A percentile compares a stretch with the other conserved stretches of the same genome.
Conservation (phyloP, 805 yeast genomes). For the Wickerhamiella galacta region DNA sequence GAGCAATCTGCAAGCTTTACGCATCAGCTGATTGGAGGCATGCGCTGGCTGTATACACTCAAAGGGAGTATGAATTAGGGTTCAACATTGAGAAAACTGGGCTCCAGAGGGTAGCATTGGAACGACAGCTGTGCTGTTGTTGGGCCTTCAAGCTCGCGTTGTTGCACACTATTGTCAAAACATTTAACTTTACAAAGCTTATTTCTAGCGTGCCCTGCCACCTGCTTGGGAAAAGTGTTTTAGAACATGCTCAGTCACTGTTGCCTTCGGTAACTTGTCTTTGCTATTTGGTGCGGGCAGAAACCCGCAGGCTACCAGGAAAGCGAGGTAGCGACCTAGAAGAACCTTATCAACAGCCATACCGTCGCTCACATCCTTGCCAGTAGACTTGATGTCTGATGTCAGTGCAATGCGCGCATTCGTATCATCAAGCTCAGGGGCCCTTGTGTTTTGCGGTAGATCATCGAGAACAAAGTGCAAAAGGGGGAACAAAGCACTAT, state of each 20-base stretch:
- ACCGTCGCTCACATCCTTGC: constrained; percentile 51
- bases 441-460: constrained; percentile 77
- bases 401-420: constrained; percentile 61
- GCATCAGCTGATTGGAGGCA: no score
- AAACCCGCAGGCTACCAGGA: constrained; percentile 66
- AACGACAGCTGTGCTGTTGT: no score
- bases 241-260: constrained; percentile 28
- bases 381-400: constrained; percentile 45
- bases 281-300: constrained; percentile 41
- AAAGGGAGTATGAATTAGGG: no score
- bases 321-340: constrained; percentile 63
- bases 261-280: constrained; percentile 26
- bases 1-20: no score
- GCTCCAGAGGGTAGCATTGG: no score
- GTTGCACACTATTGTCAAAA: no score
- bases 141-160: no score
- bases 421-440: constrained; percentile 84
- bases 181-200: no score
- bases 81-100: no score
- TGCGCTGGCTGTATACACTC: no score
- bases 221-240: constrained; percentile 23
- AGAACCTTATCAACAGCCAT: constrained; percentile 53
- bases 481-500: constrained; percentile 81
- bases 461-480: constrained; percentile 88
- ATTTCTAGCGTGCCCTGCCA: constrained; percentile 24